Evolutionary conservation across 1,284 basidiomycete species (phyloP).

Genomic region (Xerocomus amazonicus): DNA sequence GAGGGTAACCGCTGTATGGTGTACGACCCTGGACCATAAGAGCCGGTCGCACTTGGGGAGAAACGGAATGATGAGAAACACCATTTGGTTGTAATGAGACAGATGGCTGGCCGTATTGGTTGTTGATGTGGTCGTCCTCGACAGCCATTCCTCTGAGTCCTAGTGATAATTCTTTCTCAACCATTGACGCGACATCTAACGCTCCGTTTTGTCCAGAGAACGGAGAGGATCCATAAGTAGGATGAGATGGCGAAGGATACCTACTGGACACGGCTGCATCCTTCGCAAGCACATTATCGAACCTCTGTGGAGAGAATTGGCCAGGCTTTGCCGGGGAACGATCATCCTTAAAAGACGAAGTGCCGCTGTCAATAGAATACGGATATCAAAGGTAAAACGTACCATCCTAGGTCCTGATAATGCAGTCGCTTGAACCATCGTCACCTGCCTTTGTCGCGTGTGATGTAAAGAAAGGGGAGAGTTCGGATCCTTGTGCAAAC

Average conservation of each 20-base stretch:
- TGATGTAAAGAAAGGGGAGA: conserved; percentile 41
- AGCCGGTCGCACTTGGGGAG: conserved; percentile 38
- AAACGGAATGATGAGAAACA: conserved; percentile 22
- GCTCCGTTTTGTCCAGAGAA: conserved; percentile 34
- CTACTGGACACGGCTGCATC: conserved; percentile 38
- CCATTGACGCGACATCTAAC: conserved; percentile 46
- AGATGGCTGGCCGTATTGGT: conserved; percentile 32
- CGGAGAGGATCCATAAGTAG: conserved; percentile 36
- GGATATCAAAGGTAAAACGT: conserved; percentile 23
- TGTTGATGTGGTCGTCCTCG: conserved; percentile 52
- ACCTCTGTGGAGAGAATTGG: conserved; percentile 54
- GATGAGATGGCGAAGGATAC: conserved; percentile 45
- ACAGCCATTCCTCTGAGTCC: conserved; percentile 64
- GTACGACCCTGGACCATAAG: conserved; percentile 44
- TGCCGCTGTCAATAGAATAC: conserved; percentile 13
- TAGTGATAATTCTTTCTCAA: conserved; percentile 53
- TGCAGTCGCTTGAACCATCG: conserved; percentile 38
- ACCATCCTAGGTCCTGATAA: conserved; percentile 43
- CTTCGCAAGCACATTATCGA: conserved; percentile 44
- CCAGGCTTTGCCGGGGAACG: conserved; percentile 44
- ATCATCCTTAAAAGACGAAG: conserved; percentile 43
- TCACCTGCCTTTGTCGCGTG: conserved; percentile 48
- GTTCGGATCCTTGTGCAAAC: conserved; percentile 32
- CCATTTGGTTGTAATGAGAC: conserved; percentile 23
- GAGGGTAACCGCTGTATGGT: conserved; percentile 50